Percentiles rank a stretch among this genome's conserved stretches.
These are phyloP conservation scores for Venturia aucupariae DNA, from an alignment of 2,329 filamentous ascomycete species.

Conservation along the genomic window DNA sequence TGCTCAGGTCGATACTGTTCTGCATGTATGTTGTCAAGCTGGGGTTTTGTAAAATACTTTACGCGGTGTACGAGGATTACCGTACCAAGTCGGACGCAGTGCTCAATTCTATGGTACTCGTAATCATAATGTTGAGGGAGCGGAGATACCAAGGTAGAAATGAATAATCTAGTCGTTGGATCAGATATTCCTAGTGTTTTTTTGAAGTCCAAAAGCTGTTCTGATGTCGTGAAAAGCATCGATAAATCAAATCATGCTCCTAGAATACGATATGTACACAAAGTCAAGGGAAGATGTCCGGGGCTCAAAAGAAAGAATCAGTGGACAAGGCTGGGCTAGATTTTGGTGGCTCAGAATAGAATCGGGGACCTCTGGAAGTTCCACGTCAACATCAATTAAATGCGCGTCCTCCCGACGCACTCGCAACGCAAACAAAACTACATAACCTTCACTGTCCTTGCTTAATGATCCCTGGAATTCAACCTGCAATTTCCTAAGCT, in stretches of 20 bases:
- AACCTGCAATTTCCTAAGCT: not conserved
- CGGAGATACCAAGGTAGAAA: not conserved
- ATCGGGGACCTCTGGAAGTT: not conserved
- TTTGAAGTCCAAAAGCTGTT: not conserved
- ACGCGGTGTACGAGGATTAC: not conserved
- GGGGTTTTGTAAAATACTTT: not conserved
- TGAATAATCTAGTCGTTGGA: too few relatives aligned
- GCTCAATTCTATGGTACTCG: not conserved
- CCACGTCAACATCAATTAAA: slow-evolving; percentile 1
- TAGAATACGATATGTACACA: too few relatives aligned
- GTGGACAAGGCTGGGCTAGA: not conserved
- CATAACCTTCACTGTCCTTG: not conserved
- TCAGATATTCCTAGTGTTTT: too few relatives aligned
- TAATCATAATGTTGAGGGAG: not conserved
- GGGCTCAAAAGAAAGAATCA: not conserved
- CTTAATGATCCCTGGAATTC: not conserved
- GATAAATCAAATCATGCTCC: too few relatives aligned
- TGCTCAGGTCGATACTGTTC: not conserved
- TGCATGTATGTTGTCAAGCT: not conserved
- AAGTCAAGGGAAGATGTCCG: not conserved
- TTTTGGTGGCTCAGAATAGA: not conserved
- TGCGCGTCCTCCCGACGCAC: not conserved
- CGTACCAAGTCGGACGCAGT: not conserved
- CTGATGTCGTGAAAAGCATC: not conserved
- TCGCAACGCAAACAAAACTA: not conserved